Evolutionary conservation across 2,329 filamentous ascomycete genomes (phyloP), one percentile per base, ranked within the genome.

Genomic region (Arthrobotrys sphaeroides): DNA sequence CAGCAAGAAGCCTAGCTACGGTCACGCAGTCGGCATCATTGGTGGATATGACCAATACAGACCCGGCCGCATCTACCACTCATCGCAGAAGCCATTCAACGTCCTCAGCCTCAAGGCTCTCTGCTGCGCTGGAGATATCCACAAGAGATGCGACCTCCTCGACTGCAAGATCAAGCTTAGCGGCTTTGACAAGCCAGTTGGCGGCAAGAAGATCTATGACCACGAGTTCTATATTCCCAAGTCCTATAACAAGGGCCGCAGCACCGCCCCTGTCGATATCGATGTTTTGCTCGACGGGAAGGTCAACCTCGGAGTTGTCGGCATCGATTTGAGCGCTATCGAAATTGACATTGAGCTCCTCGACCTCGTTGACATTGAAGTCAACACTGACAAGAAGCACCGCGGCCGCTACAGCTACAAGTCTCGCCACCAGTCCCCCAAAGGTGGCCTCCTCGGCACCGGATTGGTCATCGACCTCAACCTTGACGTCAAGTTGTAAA

Each of bases 141-240:
- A 47, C 31, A 42, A 64, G 42, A 51, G 49, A 28, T 75, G 72
- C 49, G n/a, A 75, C 16, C 36, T 62, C 31, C 38, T 75, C 12
- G 72, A 75, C 72, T 75, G 72, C 40, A 59, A 38, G 47, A 65
- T 75, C 42, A 69, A 51, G 18, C 57, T 75, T 7, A 59, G n/a
- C 18, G 72, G 72, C 9, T 75, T 51, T n/a, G 64, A 75, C 49
- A 75, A 75, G 72, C 42, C 40, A 4, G 12, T 16, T 5, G 72
- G 72, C 20, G 72, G 72, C 20, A 69, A 69, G 20, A 64, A 69
- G 57, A 75, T 75, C 57, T 75, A 75, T 42, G 57, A 65, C 22
- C 72, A 75, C 42, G 72, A 75, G 6, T 75, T 75, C 49, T 75
- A 69, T 36, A 33, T 75, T 16, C 72, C 72, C 5, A 75, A 60